Percentiles rank a stretch among this genome's conserved stretches.
Evolutionary conservation across 2,329 filamentous ascomycete species (phyloP).

Genomic region (Rutstroemia sp.): DNA sequence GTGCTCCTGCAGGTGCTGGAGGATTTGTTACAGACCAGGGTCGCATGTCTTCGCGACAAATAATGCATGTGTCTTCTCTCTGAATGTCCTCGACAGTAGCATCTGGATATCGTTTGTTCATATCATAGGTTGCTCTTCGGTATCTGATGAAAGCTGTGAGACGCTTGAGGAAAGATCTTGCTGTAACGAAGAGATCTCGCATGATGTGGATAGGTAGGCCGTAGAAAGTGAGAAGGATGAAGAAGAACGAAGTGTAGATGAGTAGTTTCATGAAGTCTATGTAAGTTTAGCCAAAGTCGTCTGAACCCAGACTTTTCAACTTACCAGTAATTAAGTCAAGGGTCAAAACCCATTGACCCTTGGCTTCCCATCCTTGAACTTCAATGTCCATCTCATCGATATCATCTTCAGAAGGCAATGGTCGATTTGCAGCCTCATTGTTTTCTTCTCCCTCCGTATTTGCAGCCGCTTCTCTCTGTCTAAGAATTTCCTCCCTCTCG

Average conservation of each 20-base stretch:
- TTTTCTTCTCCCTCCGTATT: slow-evolving; percentile 27
- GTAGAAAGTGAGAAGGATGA: slow-evolving; percentile 88
- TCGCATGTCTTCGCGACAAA: slow-evolving; percentile 93
- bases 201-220: slow-evolving; percentile 95
- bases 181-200: slow-evolving; percentile 88
- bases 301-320: slow-evolving; percentile 19
- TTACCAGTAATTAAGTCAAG: slow-evolving; percentile 76
- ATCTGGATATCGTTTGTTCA: slow-evolving; percentile 86
- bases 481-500: slow-evolving; percentile 43
- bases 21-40: slow-evolving; percentile 55
- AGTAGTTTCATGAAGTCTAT: slow-evolving; percentile 86
- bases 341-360: slow-evolving; percentile 85
- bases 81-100: slow-evolving; percentile 79
- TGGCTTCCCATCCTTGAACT: slow-evolving; percentile 92
- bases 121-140: slow-evolving; percentile 83
- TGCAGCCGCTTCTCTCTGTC: slow-evolving; percentile 30
- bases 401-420: slow-evolving; percentile 60
- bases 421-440: slow-evolving; percentile 29
- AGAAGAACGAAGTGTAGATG: slow-evolving; percentile 88
- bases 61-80: slow-evolving; percentile 91
- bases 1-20: slow-evolving; percentile 32
- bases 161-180: slow-evolving; percentile 82
- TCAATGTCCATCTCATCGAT: slow-evolving; percentile 92
- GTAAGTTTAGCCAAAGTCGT: slow-evolving; percentile 7
- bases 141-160: slow-evolving; percentile 86